These are phyloP conservation scores for Seminavis robusta DNA, from an alignment of 108 stramenopile genomes.

Conservation along the genomic window DNA sequence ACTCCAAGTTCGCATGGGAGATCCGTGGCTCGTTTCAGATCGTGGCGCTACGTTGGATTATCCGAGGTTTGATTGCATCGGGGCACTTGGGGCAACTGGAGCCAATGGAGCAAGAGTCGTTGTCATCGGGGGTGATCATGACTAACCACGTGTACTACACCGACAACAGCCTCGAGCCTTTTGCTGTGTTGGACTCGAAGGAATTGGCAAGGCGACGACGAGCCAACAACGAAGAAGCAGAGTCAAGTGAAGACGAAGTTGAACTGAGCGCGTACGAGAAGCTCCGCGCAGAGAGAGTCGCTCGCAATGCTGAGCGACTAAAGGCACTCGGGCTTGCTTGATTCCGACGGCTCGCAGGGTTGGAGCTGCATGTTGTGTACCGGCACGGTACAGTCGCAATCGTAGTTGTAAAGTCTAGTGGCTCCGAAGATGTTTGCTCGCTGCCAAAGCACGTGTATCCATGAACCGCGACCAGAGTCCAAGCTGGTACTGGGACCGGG, in stretches of 20 bases:
- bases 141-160: slow-evolving; percentile 62
- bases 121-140: slow-evolving; percentile 47
- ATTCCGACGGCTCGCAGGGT: too few species aligned
- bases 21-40: slow-evolving; percentile 62
- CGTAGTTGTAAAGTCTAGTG: too few species aligned
- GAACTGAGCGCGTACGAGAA: slow-evolving; percentile 89
- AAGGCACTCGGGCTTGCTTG: slow-evolving; percentile 79
- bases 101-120: slow-evolving; percentile 32
- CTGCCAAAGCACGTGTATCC: too few species aligned
- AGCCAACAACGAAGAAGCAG: slow-evolving; percentile 20
- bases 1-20: slow-evolving; percentile 60
- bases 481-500: too few species aligned
- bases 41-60: slow-evolving; percentile 78
- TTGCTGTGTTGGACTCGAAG: slow-evolving; percentile 63
- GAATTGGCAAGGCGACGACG: slow-evolving; percentile 53
- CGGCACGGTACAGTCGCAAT: too few species aligned
- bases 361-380: too few species aligned
- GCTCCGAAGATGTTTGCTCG: too few species aligned
- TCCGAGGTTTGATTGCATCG: slow-evolving; percentile 74
- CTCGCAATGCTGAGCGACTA: slow-evolving; percentile 80
- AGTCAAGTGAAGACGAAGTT: slow-evolving; percentile 55
- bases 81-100: slow-evolving; percentile 72
- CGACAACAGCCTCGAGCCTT: slow-evolving; percentile 39
- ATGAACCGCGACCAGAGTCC: too few species aligned
- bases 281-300: slow-evolving; percentile 75